A percentile compares a stretch with the other conserved stretches of the same genome.
Evolutionary conservation across 164 flowering plant genomes (phyloP).

Genomic region (Sedum album): DNA sequence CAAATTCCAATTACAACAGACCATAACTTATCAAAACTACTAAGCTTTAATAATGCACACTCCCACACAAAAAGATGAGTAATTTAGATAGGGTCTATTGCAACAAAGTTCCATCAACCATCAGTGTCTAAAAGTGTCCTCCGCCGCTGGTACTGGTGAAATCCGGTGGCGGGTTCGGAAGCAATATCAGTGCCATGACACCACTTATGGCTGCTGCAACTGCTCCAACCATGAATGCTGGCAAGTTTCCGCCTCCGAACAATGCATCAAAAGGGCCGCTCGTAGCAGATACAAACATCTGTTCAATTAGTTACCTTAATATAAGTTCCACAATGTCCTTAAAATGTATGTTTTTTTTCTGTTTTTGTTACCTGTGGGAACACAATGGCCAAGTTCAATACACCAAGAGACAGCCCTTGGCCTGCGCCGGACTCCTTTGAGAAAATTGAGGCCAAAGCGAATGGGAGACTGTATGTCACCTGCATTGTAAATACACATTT

Average conservation of each 20-base stretch:
- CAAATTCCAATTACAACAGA: background rate
- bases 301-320: background rate
- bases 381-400: conserved; percentile 3
- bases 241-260: conserved; percentile 5
- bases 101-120: background rate
- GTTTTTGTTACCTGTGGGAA: conserved; percentile 2
- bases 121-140: background rate
- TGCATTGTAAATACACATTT: background rate
- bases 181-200: background rate
- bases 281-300: conserved; percentile 3
- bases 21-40: background rate
- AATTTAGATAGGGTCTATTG: background rate
- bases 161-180: conserved; percentile 3
- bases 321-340: background rate
- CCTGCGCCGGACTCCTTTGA: background rate
- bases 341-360: background rate
- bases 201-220: background rate
- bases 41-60: background rate
- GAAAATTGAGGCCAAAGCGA: conserved; percentile 6
- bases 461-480: conserved; percentile 6
- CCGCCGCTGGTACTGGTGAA: background rate
- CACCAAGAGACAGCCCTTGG: conserved; percentile 5
- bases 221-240: background rate
- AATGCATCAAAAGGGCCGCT: background rate
- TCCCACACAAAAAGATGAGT: background rate